Base-by-base conservation (phyloP, 768 basidiomycete genomes). In the Mrakia hoshinonis region DNA sequence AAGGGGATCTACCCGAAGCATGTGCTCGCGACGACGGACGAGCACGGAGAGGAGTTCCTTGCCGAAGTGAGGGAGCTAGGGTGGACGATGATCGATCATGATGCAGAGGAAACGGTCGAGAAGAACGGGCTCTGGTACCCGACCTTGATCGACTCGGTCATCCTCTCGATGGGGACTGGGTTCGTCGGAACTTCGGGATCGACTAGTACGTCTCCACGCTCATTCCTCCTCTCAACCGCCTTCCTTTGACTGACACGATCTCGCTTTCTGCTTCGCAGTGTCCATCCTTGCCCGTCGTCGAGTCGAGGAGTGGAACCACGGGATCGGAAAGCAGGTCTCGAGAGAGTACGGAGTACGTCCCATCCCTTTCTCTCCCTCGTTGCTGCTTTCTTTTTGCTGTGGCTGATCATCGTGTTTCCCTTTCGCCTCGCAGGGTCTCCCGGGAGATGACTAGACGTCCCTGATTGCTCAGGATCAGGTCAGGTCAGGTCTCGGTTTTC, bases 301-400 rank as follows among this genome's bases (percentile, higher is more conserved):
- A 6, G 74, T 74, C 12, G 74, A 74, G 68, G 74, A 72, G 18
- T 74, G 74, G 74, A 74, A 74, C 55, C 34, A 49, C 24, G 74
- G 74, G 20, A 69, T 74, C 43, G 74, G 74, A 47, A 68, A 61
- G 60, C 66, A 73, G 67, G 72, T 73, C 0, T 31, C 54, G 4
- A 29, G 67, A 38, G 51, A 36, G 46, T n/a, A 24, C 18, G 22
- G 9, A n/a, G 24, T 54, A 18, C 66, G 4, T 34, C 66, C n/a
- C 29, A 11, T 46, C 24, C n/a, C 64, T 38, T 11, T 29, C 15
- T 34, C 11, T 36, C 31, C 29, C 13, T 46, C n/a, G 22, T 36
- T 1, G 26, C 2, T 22, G 3, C 24, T 64, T n/a, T 9, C 4
- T 26, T 2, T 20, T 29, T n/a, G n/a, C n/a, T n/a, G n/a, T n/a